Evolutionary conservation across 345 rosid genomes (phyloP).

Genomic region (Populus euphratica): DNA sequence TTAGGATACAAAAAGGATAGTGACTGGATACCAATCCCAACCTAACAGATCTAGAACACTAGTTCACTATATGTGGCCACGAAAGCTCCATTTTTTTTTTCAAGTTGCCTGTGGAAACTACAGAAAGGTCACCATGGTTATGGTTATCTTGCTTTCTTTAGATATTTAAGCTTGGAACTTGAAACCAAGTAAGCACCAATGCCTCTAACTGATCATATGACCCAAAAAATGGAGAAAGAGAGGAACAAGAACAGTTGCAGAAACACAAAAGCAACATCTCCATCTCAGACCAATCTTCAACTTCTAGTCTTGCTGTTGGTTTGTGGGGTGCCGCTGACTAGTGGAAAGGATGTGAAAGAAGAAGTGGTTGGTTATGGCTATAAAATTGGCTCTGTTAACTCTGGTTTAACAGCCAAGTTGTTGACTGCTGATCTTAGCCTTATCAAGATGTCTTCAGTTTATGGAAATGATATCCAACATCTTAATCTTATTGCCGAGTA

Average conservation of each 20-base stretch:
- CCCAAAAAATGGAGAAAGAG: neutral
- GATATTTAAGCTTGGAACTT: neutral
- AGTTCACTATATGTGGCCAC: neutral
- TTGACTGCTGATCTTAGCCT: constrained; percentile 17
- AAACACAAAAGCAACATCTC: neutral
- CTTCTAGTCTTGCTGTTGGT: neutral
- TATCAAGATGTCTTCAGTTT: constrained; percentile 9
- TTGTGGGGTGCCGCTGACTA: neutral
- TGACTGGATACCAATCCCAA: too few species aligned
- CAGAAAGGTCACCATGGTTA: neutral
- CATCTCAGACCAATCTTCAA: neutral
- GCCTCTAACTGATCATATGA: neutral
- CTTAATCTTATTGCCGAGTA: constrained; percentile 15
- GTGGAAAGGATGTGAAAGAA: neutral
- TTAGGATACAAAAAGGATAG: too few species aligned
- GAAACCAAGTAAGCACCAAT: neutral
- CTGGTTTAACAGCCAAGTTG: too few species aligned
- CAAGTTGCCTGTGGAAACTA: neutral
- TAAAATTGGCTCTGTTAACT: neutral
- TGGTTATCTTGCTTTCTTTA: neutral
- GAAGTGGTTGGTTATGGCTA: neutral
- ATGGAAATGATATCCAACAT: constrained; percentile 10
- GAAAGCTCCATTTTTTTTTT: too few species aligned
- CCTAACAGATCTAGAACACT: neutral
- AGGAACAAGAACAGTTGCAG: neutral